Percentiles rank a stretch among this genome's conserved stretches.
Evolutionary conservation across 345 rosid species (phyloP).

Genomic region (Brassica rapa): DNA sequence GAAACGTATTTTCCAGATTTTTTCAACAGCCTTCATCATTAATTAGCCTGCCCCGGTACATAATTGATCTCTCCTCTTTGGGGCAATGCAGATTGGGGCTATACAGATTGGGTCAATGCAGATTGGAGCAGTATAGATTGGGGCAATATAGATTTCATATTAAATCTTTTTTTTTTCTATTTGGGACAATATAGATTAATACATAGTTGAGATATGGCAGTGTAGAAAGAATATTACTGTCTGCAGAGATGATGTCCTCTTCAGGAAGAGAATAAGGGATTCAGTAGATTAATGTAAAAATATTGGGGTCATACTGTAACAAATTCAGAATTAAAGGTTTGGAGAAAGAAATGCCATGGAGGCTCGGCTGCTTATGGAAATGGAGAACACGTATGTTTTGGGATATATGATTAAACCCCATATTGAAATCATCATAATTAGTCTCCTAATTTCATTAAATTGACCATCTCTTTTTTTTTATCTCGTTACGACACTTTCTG

Average conservation of each 20-base stretch:
- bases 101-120: not conserved
- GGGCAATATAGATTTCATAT: too few relatives aligned
- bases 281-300: not conserved
- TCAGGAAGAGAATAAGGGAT: not conserved
- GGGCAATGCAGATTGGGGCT: not conserved
- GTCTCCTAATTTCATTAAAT: not conserved
- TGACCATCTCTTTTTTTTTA: not conserved
- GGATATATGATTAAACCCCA: not conserved
- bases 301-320: slow-evolving; percentile 16
- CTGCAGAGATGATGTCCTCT: not conserved
- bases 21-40: slow-evolving; percentile 39
- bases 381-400: slow-evolving; percentile 37
- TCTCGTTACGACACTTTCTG: not conserved
- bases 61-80: slow-evolving; percentile 27
- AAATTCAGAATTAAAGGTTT: not conserved
- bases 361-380: slow-evolving; percentile 15
- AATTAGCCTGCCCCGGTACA: slow-evolving; percentile 26
- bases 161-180: not conserved
- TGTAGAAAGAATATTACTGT: not conserved
- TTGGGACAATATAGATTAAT: not conserved
- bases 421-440: not conserved
- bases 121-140: not conserved
- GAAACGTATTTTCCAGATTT: slow-evolving; percentile 37
- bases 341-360: not conserved
- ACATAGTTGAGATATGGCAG: slow-evolving; percentile 29